A percentile compares a stretch with the other conserved stretches of the same genome.
Evolutionary conservation across 1,284 basidiomycete species (phyloP).

Genomic region (Schizophyllum commune): DNA sequence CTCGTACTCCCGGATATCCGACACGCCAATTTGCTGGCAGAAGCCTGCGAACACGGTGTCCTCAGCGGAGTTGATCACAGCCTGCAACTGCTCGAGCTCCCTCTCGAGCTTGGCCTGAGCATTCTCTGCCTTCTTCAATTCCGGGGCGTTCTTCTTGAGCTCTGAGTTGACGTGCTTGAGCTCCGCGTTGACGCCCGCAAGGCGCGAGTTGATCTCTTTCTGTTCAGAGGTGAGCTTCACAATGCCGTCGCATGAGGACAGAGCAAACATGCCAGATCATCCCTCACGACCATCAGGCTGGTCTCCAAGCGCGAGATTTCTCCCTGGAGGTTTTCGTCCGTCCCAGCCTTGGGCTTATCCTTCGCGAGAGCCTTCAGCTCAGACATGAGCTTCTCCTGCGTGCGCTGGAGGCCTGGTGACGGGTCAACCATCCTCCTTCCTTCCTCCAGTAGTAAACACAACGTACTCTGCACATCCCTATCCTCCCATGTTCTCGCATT

Average conservation of each 20-base stretch:
- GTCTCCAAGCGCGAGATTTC: constrained; percentile 80
- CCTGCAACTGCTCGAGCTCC: constrained; percentile 51
- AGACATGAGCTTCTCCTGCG: constrained; percentile 68
- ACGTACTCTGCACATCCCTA: constrained; percentile 77
- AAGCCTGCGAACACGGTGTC: constrained; percentile 77
- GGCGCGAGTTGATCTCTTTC: constrained; percentile 58
- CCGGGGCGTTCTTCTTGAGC: constrained; percentile 58
- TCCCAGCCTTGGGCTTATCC: constrained; percentile 74
- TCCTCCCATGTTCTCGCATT: constrained; percentile 87
- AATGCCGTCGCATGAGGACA: background rate
- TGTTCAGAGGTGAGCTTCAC: constrained; percentile 15
- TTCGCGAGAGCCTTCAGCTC: constrained; percentile 79
- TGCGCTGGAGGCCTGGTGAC: constrained; percentile 56
- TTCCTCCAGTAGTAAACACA: no score
- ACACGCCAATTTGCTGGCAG: constrained; percentile 76
- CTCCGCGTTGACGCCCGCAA: constrained; percentile 73
- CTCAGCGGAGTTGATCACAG: constrained; percentile 69
- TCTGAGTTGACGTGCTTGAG: constrained; percentile 70
- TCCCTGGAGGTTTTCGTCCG: constrained; percentile 73
- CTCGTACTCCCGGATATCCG: constrained; percentile 91
- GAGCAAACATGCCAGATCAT: constrained; percentile 65
- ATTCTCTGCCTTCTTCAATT: constrained; percentile 54
- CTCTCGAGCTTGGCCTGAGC: constrained; percentile 45
- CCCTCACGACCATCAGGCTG: constrained; percentile 61
- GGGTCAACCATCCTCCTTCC: no score